Conservation (phyloP, 202 grass and related monocot species). For the Alloteropsis angusta region DNA sequence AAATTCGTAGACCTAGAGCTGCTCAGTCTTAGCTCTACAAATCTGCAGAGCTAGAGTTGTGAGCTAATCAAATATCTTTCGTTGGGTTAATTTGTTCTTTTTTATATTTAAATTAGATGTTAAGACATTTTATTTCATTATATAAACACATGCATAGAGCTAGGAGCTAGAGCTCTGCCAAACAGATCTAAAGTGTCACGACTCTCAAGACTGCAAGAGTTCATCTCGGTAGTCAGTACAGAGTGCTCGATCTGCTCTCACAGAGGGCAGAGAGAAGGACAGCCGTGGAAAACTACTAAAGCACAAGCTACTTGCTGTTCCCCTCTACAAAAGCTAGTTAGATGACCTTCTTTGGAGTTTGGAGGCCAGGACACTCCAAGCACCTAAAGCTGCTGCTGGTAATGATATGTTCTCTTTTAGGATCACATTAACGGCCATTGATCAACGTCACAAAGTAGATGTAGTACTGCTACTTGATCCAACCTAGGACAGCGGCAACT, state of each 20-base stretch:
- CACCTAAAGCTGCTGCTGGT: not conserved
- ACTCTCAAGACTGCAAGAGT: too few species aligned
- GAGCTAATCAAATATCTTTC: too few species aligned
- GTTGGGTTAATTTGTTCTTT: too few species aligned
- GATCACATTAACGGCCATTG: not conserved
- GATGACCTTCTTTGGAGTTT: not conserved
- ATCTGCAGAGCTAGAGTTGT: too few species aligned
- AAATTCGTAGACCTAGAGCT: too few species aligned
- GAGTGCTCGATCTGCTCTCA: not conserved
- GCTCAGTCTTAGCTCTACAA: too few species aligned
- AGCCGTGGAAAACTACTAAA: not conserved
- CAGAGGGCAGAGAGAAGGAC: not conserved
- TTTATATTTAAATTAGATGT: too few species aligned
- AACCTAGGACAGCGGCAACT: not conserved
- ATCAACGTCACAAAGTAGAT: not conserved
- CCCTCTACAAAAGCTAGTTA: not conserved
- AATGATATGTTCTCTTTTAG: not conserved
- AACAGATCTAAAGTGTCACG: too few species aligned
- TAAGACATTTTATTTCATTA: too few species aligned
- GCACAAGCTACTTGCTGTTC: not conserved
- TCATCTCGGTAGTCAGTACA: not conserved
- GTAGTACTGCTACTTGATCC: not conserved
- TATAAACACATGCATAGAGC: too few species aligned
- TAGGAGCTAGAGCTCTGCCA: too few species aligned
- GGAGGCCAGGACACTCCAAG: not conserved